Conservation (phyloP, 2,329 filamentous ascomycete genomes). For the Eutypa lata region DNA sequence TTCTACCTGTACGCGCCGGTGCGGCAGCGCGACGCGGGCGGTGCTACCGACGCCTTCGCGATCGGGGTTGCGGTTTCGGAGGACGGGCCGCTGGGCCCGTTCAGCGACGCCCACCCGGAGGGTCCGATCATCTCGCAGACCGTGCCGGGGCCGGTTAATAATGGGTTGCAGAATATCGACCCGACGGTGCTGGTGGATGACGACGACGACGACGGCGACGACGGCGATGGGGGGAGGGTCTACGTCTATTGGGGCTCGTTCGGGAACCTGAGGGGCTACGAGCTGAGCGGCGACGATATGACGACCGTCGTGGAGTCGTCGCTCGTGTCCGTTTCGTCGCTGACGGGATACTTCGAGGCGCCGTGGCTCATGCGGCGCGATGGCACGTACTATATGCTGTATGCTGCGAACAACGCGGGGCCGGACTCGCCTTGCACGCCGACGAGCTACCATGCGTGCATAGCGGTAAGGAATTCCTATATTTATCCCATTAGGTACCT, state of each 20-base stretch:
- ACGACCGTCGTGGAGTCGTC: constrained; percentile 26
- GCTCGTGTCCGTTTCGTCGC: constrained; percentile 14
- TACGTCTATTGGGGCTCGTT: constrained; percentile 39
- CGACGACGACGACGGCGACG: constrained; percentile 29
- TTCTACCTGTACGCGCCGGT: constrained; percentile 37
- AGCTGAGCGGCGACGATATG: constrained; percentile 33
- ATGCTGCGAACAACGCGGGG: constrained; percentile 36
- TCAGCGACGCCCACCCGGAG: constrained; percentile 29
- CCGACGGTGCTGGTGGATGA: constrained; percentile 35
- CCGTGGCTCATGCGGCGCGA: constrained; percentile 36
- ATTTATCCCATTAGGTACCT: too few species aligned
- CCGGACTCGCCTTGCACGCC: constrained; percentile 33
- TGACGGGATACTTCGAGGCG: constrained; percentile 35
- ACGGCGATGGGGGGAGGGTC: too few species aligned
- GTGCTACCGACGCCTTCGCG: constrained; percentile 29
- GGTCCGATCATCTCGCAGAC: constrained; percentile 35
- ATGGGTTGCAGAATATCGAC: constrained; percentile 39
- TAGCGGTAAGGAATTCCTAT: constrained; percentile 17
- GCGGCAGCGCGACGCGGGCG: constrained; percentile 21
- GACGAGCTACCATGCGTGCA: constrained; percentile 36
- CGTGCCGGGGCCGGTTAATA: constrained; percentile 27
- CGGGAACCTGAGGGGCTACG: constrained; percentile 29
- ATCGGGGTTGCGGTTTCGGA: constrained; percentile 36
- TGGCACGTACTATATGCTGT: constrained; percentile 36
- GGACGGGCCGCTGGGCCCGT: constrained; percentile 30